Conservation (phyloP, 2,329 filamentous ascomycete genomes). For the Colletotrichum sp. region DNA sequence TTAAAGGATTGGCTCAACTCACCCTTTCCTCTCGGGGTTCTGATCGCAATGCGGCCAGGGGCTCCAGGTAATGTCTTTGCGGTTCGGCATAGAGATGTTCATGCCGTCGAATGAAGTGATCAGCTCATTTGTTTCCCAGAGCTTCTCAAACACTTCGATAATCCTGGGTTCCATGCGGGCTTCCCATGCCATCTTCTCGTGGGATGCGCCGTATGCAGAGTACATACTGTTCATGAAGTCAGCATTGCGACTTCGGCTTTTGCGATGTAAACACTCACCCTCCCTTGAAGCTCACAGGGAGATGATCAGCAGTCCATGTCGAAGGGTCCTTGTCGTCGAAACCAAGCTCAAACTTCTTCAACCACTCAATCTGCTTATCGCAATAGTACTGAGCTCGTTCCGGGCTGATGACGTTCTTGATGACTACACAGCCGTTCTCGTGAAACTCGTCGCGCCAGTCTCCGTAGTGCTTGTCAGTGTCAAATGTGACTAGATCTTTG, state of each 20-base stretch:
- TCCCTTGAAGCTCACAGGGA: conserved; percentile 47
- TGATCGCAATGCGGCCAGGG: conserved; percentile 53
- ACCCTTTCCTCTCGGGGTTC: conserved; percentile 42
- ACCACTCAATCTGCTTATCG: conserved; percentile 44
- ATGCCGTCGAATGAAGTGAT: conserved; percentile 34
- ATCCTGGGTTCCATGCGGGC: conserved; percentile 44
- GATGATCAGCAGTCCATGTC: conserved; percentile 48
- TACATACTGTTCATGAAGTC: conserved; percentile 37
- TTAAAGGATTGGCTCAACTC: not conserved
- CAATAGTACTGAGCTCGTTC: conserved; percentile 44
- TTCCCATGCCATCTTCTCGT: conserved; percentile 51
- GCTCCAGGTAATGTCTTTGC: conserved; percentile 39
- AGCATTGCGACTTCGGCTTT: not conserved
- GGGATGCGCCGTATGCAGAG: conserved; percentile 38
- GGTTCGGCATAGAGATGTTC: conserved; percentile 47
- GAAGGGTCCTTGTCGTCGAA: conserved; percentile 40
- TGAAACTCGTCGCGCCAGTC: conserved; percentile 52
- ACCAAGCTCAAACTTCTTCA: conserved; percentile 43
- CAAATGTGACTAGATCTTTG: conserved; percentile 27
- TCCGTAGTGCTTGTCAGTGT: conserved; percentile 31
- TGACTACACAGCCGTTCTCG: conserved; percentile 42
- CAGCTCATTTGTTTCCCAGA: conserved; percentile 40
- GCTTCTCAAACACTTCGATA: conserved; percentile 42
- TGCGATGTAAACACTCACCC: conserved; percentile 7
- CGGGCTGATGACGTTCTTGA: conserved; percentile 41